Conservation (phyloP, 2,329 filamentous ascomycete species). For the Xylaria arbuscula region DNA sequence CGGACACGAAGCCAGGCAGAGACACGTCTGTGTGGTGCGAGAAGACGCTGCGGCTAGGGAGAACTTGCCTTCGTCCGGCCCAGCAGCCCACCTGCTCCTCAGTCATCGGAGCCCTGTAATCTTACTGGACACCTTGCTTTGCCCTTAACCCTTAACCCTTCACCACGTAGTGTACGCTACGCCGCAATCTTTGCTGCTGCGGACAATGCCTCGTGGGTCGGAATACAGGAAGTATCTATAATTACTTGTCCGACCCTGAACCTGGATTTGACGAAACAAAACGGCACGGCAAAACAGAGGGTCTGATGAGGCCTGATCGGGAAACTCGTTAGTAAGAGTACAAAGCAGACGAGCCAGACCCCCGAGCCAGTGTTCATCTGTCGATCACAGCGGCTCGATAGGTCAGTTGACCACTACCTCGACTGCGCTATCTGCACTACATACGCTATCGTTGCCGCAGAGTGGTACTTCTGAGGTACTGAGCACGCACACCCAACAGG, state of each 20-base stretch:
- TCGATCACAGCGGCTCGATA: slow-evolving; percentile 33
- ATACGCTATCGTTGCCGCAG: background rate
- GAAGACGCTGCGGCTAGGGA: slow-evolving; percentile 26
- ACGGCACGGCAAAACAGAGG: slow-evolving; percentile 30
- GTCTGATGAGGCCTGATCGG: slow-evolving; percentile 19
- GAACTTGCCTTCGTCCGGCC: background rate
- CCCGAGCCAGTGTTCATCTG: slow-evolving; percentile 27
- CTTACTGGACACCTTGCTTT: slow-evolving; percentile 14
- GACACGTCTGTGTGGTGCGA: slow-evolving; percentile 5
- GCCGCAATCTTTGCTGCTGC: slow-evolving; percentile 12
- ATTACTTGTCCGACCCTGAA: slow-evolving; percentile 11
- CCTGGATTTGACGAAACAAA: slow-evolving; percentile 26
- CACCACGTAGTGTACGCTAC: slow-evolving; percentile 1
- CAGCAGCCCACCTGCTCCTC: slow-evolving; percentile 2
- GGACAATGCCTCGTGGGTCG: slow-evolving; percentile 18
- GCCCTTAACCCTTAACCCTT: background rate
- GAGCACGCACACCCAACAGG: slow-evolving; percentile 17
- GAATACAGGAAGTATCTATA: slow-evolving; percentile 18
- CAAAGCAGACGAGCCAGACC: background rate
- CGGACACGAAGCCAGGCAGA: slow-evolving; percentile 4
- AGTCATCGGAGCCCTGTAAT: slow-evolving; percentile 25
- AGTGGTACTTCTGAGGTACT: slow-evolving; percentile 32
- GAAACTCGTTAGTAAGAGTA: slow-evolving; percentile 2
- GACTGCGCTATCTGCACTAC: slow-evolving; percentile 1
- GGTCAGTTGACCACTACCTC: slow-evolving; percentile 19